Evolutionary conservation across 202 grass and related monocot species (phyloP), one percentile per base, ranked within the genome.

Genomic region (Saccharum hybrid): DNA sequence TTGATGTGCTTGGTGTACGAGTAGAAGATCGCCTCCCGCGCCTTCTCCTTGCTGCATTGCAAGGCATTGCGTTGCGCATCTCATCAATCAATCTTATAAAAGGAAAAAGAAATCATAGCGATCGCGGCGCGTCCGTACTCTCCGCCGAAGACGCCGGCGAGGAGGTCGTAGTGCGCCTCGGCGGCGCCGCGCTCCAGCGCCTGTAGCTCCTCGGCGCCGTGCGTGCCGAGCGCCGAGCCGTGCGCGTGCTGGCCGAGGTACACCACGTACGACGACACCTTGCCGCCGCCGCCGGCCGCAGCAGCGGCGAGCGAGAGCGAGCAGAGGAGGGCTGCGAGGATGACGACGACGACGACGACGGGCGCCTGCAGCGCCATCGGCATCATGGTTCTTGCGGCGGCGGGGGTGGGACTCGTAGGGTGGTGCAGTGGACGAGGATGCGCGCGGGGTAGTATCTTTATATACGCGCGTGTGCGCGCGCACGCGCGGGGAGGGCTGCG

Each of bases 1-100:
- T 98, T 95, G 89, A 98, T 95, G 87, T 89, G 84, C 39, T 85
- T 79, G 6, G 95, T 98, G 85, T 98, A 98, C 2, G 95, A 98
- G 90, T 98, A 98, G 75, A 98, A 90, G 60, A 98, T 93, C 1
- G 96, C 86, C 11, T 93, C 81, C 40, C 86, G 74, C 48, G 91
- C 92, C 81, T 86, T 86, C 68, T 87, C 74, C 60, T 78, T 80
- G 36, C 96, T 94, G 70, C 72, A 91, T 81, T 85, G 54, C 43
- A 18, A 4, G 0, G 15, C 54, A 22, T 52, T 7, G 16, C 10
- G 41, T 51, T 22, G 8, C 56, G n/a, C 56, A 59, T 59, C 56
- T 22, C 56, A 59, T 57, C 19, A 9, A 21, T 57, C 18, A n/a
- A 51, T 18, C 48, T 2, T 21, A 59, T 3, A 59, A 59, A 59